Conservation (phyloP, 163 green algal genomes). For the Volvox carteri region DNA sequence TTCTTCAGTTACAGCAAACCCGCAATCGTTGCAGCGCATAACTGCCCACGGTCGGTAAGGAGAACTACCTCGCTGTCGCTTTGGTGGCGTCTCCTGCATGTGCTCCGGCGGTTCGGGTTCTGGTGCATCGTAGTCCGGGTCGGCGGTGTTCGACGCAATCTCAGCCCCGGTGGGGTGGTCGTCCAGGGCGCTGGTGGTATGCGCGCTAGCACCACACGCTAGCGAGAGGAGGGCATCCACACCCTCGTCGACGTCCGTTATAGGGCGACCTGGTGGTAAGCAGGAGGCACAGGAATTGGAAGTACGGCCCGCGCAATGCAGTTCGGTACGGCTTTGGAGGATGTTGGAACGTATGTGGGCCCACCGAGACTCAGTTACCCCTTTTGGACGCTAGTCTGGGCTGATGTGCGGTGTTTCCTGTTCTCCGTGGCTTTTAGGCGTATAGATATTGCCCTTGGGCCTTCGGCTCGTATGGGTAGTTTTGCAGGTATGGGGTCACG, state of each 20-base stretch:
- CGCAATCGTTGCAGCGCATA: too few species aligned
- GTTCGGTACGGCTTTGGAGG: too few species aligned
- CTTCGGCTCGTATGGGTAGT: too few species aligned
- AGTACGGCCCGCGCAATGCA: not conserved
- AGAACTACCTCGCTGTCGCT: not conserved
- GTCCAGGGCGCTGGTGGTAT: constrained; percentile 19
- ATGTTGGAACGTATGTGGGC: too few species aligned
- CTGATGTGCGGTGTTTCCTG: too few species aligned
- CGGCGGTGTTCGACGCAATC: not conserved
- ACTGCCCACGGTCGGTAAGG: too few species aligned
- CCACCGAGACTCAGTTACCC: too few species aligned
- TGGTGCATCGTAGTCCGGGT: constrained; percentile 36
- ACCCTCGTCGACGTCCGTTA: constrained; percentile 68
- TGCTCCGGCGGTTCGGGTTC: constrained; percentile 7
- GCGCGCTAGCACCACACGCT: constrained; percentile 67
- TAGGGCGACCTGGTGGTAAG: constrained; percentile 46
- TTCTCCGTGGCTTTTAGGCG: too few species aligned
- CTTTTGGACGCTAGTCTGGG: too few species aligned
- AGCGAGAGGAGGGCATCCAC: constrained; percentile 75
- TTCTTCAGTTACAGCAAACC: too few species aligned
- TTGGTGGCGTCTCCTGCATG: constrained; percentile 10
- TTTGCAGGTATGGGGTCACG: too few species aligned
- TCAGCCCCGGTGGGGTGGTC: not conserved
- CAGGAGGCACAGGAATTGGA: not conserved
- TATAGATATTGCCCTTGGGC: too few species aligned